These are phyloP conservation scores for Silene conica DNA, from an alignment of 148 eudicot genomes.

Conservation along the genomic window DNA sequence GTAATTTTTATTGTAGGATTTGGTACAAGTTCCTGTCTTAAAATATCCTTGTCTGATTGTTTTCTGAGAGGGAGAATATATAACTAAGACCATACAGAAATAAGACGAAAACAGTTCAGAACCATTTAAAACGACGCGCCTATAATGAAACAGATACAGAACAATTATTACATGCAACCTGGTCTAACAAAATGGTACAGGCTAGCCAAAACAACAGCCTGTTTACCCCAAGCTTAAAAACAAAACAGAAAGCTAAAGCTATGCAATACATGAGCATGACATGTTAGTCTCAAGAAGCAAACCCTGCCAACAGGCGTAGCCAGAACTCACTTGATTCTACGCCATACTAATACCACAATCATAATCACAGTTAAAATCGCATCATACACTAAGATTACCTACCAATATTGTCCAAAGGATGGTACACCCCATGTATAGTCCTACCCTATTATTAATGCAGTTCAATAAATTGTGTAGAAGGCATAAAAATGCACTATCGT, in stretches of 20 bases:
- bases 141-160: background rate
- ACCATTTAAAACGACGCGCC: background rate
- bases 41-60: background rate
- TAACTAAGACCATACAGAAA: background rate
- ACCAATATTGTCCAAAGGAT: background rate
- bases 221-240: background rate
- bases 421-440: background rate
- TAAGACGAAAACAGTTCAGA: background rate
- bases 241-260: background rate
- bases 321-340: background rate
- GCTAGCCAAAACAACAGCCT: background rate
- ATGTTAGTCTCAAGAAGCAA: too few species aligned
- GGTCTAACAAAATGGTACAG: background rate
- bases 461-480: background rate
- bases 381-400: background rate
- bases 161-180: background rate
- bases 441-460: background rate
- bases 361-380: background rate
- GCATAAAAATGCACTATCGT: background rate
- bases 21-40: background rate
- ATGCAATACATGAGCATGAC: too few species aligned
- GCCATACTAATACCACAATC: background rate
- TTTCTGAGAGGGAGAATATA: background rate
- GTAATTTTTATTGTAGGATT: background rate
- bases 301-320: background rate